Base-by-base conservation (phyloP, 2,329 filamentous ascomycete species). In the Zymoseptoria passerinii region DNA sequence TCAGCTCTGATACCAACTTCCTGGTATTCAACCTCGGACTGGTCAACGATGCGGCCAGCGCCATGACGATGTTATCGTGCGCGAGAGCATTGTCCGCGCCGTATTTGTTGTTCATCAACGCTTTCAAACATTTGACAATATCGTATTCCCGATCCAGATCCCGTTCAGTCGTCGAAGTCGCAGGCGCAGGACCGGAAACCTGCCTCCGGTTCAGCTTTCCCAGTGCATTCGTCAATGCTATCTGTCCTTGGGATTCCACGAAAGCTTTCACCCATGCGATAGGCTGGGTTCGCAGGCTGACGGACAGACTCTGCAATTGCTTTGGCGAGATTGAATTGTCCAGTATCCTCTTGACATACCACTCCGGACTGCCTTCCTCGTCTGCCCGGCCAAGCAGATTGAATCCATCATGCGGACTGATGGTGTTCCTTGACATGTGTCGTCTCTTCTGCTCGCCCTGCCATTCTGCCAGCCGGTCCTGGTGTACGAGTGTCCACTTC, bases 61-160 rank as follows among this genome's bases (percentile, higher is more conserved):
- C 89, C 58, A 95, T 85, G 63, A 96, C 87, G 63, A 97, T 89
- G 71, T 92, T 90, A 70, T 94, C 89, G 71, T 97, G 92, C 61
- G 84, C 80, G 58, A 99, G 80, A 18, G 94, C 94, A 80, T 99
- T 92, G 72, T 99, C 94, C 61, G 94, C 94, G 61, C 94, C 94
- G 73, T 95, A 97, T 73, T 96, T 96, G 82, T 96, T 99, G 83
- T 99, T 99, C 88, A 97, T 95, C 58, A 97, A 77, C 29, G 92
- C 91, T 78, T 97, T 97, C 59, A 99, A 76, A 77, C 94, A 97
- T 77, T 99, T 99, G 71, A 96, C 85, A 63, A 99, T 96, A 71
- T 97, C 94, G 72, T 97, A 97, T 76, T 96, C 92, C 66, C 88
- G 85, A 70, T 96, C 92, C 53, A 94, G 80, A 70, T 92, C 89